Evolutionary conservation across 2,329 filamentous ascomycete genomes (phyloP).

Genomic region (Penicillium vulpinum): DNA sequence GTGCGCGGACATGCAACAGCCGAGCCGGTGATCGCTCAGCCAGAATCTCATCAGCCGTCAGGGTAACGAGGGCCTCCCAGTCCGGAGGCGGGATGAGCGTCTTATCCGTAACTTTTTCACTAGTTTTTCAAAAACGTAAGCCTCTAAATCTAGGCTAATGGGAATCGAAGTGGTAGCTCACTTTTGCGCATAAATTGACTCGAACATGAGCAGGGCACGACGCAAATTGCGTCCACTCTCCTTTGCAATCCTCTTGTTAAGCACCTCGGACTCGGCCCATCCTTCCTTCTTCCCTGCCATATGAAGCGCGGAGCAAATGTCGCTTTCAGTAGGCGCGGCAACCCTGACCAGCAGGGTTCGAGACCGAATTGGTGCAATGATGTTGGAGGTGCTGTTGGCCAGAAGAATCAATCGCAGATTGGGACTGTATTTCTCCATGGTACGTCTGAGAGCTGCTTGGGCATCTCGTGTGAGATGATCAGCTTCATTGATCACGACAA

Average conservation of each 20-base stretch:
- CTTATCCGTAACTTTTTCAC: slow-evolving; percentile 83
- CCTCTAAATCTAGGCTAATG: not conserved
- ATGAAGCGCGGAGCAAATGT: slow-evolving; percentile 77
- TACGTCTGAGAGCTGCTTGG: slow-evolving; percentile 88
- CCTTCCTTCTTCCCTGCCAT: slow-evolving; percentile 74
- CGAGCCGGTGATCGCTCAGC: slow-evolving; percentile 87
- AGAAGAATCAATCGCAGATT: slow-evolving; percentile 89
- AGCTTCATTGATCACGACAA: slow-evolving; percentile 98
- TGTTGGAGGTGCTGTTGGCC: slow-evolving; percentile 95
- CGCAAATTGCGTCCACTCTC: slow-evolving; percentile 90
- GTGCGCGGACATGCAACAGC: slow-evolving; percentile 83
- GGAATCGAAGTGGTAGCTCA: slow-evolving; percentile 49
- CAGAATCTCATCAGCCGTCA: slow-evolving; percentile 91
- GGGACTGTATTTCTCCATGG: slow-evolving; percentile 99
- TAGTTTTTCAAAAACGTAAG: slow-evolving; percentile 41
- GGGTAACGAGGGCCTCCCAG: slow-evolving; percentile 88
- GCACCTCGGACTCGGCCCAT: slow-evolving; percentile 71
- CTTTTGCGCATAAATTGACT: slow-evolving; percentile 97
- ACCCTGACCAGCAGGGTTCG: slow-evolving; percentile 89
- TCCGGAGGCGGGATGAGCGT: slow-evolving; percentile 93
- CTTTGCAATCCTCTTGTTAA: slow-evolving; percentile 82
- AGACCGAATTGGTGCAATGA: slow-evolving; percentile 96
- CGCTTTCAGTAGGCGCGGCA: slow-evolving; percentile 78
- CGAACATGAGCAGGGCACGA: slow-evolving; percentile 90
- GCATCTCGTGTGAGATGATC: slow-evolving; percentile 92